Evolutionary conservation across 139 green algal species (phyloP).

Genomic region (Tetradesmus obliquus): DNA sequence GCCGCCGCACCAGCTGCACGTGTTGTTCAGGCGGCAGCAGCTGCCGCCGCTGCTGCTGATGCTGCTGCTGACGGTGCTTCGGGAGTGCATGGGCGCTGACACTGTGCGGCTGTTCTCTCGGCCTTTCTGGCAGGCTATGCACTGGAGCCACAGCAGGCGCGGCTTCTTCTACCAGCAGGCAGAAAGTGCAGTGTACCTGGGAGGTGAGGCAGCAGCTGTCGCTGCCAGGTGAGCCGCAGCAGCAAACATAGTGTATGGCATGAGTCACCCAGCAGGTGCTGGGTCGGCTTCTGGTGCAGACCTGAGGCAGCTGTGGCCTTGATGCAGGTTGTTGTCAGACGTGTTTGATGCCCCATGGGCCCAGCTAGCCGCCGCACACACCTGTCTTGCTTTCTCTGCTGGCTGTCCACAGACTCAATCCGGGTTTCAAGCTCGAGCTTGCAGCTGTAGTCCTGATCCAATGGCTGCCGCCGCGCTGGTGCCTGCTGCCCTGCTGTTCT

Average conservation of each 20-base stretch:
- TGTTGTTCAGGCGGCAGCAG: background rate
- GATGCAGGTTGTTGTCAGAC: too few relatives aligned
- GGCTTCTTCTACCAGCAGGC: background rate
- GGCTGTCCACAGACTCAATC: too few relatives aligned
- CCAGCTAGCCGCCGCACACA: too few relatives aligned
- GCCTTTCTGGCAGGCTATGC: background rate
- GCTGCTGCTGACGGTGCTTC: background rate
- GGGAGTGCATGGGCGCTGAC: background rate
- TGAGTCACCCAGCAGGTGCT: too few relatives aligned
- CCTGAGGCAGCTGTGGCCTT: too few relatives aligned
- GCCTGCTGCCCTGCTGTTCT: background rate
- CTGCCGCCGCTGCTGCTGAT: slow-evolving; percentile 19
- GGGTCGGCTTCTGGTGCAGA: too few relatives aligned
- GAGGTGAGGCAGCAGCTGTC: background rate
- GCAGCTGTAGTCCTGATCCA: too few relatives aligned
- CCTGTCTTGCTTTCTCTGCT: too few relatives aligned
- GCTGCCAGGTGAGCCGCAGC: background rate
- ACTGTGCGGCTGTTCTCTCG: background rate
- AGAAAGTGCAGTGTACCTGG: background rate
- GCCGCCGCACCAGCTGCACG: background rate
- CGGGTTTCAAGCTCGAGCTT: too few relatives aligned
- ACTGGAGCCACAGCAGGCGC: background rate
- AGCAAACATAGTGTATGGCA: too few relatives aligned
- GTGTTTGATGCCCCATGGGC: too few relatives aligned
- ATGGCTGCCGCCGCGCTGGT: too few relatives aligned